Evolutionary conservation across 2,329 filamentous ascomycete genomes (phyloP), one percentile per base, ranked within the genome.

Genomic region (Arthrobotrys entomopaga): DNA sequence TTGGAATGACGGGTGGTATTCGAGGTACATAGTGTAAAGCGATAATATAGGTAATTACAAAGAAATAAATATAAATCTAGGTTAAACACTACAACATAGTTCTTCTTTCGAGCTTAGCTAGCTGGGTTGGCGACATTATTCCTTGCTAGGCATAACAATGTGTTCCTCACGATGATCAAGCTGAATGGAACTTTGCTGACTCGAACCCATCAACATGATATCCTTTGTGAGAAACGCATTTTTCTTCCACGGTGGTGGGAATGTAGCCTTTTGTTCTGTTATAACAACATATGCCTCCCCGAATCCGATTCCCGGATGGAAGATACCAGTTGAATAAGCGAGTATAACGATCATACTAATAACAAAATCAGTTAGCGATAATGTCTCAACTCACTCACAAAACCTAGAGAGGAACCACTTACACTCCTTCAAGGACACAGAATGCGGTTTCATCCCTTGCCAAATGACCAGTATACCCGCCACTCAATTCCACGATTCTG

Each of bases 401-500:
- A n/a, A 46, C 13, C 34, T n/a, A 43, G 38, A 40, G 4, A 34
- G 7, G 43, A 15, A 29, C 11, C 26, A 67, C 70, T 63, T 61
- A 75, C 71, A 83, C 82, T 49, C 86, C 85, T 82, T 88, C 87
- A 65, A 88, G 84, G 15, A 81, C 85, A 73, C 87, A 83, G 79
- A 88, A 88, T 69, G 86, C 81, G 54, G 81, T 81, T 81, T 88
- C 83, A 42, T 85, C 80, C 42, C 79, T 81, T 78, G 89, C 88
- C 77, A 91, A 80, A 42, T 84, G 81, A 0, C 88, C 88, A 1
- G 79, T 81, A 85, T 87, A 91, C 0, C 89, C 89, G 58, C 85
- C 83, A 77, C 85, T 86, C 74, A 91, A 81, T 83, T 91, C 89
- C 0, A 85, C 86, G 22, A 89, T 86, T 65, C 89, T 85, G 80